A percentile compares a stretch with the other conserved stretches of the same genome.
Conservation (phyloP, 2,329 filamentous ascomycete genomes). For the Verticillium klebahnii region DNA sequence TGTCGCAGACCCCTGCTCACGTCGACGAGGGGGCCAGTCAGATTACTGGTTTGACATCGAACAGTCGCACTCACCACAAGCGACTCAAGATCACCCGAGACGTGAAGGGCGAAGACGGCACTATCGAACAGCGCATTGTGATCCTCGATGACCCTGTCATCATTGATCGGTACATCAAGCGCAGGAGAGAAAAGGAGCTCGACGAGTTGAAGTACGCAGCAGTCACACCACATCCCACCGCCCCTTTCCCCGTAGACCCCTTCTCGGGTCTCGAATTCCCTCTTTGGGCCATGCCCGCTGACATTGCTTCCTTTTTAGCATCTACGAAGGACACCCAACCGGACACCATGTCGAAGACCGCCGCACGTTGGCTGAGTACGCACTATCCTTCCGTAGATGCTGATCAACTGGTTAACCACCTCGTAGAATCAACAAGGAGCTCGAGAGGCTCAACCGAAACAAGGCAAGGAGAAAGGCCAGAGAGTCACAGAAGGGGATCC, state of each 20-base stretch:
- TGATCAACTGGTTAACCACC: slow-evolving; percentile 17
- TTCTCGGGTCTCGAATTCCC: slow-evolving; percentile 8
- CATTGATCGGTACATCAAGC: slow-evolving; percentile 82
- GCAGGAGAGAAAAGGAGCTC: slow-evolving; percentile 66
- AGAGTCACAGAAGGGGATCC: slow-evolving; percentile 77
- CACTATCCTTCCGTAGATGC: slow-evolving; percentile 7
- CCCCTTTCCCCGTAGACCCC: slow-evolving; percentile 4
- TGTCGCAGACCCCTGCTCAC: slow-evolving; percentile 61
- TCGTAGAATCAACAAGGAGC: slow-evolving; percentile 64
- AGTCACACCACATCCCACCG: slow-evolving; percentile 1
- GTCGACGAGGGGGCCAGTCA: slow-evolving; percentile 78
- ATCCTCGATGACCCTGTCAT: slow-evolving; percentile 77
- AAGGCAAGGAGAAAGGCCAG: slow-evolving; percentile 84
- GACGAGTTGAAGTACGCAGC: slow-evolving; percentile 35
- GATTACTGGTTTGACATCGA: slow-evolving; percentile 65
- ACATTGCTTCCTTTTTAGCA: slow-evolving; percentile 13
- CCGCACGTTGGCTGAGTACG: slow-evolving; percentile 13
- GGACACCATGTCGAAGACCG: slow-evolving; percentile 13
- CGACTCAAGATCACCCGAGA: slow-evolving; percentile 69
- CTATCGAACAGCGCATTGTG: slow-evolving; percentile 60
- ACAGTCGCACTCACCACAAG: slow-evolving; percentile 64
- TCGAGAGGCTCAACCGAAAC: slow-evolving; percentile 83
- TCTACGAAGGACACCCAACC: slow-evolving; percentile 14
- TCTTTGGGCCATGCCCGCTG: slow-evolving; percentile 11
- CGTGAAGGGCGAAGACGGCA: slow-evolving; percentile 36